Percentiles rank a stretch among this genome's conserved stretches.
Conservation (phyloP, 176 grass and related monocot genomes). For the Carex littledalei region DNA sequence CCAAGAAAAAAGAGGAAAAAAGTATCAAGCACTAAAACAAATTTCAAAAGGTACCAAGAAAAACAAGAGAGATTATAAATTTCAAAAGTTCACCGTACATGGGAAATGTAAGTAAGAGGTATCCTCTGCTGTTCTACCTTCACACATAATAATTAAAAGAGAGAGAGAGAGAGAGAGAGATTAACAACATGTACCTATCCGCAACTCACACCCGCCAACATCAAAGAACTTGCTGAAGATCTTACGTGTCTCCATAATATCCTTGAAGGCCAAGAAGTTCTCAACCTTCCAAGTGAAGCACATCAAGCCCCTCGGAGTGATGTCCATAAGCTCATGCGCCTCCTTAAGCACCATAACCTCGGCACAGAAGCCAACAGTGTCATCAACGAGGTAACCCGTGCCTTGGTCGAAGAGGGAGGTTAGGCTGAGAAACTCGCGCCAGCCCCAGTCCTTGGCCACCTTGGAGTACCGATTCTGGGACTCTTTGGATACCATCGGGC, state of each 20-base stretch:
- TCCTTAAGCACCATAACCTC: slow-evolving; percentile 95
- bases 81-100: background rate
- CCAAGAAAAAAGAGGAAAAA: background rate
- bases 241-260: slow-evolving; percentile 97
- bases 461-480: slow-evolving; percentile 99
- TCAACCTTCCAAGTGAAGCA: slow-evolving; percentile 93
- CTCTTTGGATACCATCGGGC: slow-evolving; percentile 81
- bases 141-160: slow-evolving; percentile 8
- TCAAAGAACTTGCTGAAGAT: slow-evolving; percentile 99
- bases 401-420: slow-evolving; percentile 95
- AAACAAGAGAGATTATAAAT: background rate
- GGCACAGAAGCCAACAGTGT: slow-evolving; percentile 79
- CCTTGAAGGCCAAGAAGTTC: slow-evolving; percentile 93
- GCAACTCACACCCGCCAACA: slow-evolving; percentile 86
- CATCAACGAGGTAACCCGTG: slow-evolving; percentile 82
- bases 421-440: slow-evolving; percentile 92
- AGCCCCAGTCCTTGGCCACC: slow-evolving; percentile 94
- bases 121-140: background rate
- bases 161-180: background rate
- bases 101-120: slow-evolving; percentile 2
- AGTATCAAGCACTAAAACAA: background rate
- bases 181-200: slow-evolving; percentile 67
- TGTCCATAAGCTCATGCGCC: slow-evolving; percentile 62
- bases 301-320: slow-evolving; percentile 26
- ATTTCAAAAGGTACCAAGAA: background rate